Conservation (phyloP, 371 early-diverging fungal species). For the Mortierella sp. region DNA sequence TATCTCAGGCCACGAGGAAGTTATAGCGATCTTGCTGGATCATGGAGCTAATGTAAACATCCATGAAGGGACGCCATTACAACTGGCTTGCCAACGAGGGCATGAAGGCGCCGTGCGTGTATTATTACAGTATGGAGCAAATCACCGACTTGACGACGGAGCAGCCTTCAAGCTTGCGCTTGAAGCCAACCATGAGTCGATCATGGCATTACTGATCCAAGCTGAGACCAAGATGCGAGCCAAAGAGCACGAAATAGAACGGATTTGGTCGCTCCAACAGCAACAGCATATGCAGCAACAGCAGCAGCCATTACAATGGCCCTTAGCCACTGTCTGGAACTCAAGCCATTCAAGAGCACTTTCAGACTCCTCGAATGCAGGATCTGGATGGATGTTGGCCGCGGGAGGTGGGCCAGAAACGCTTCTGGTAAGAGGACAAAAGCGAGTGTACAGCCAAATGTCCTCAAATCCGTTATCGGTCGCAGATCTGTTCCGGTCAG, state of each 20-base stretch:
- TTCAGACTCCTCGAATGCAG: slow-evolving; percentile 9
- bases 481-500: slow-evolving; percentile 44
- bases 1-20: slow-evolving; percentile 29
- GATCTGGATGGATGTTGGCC: neutral
- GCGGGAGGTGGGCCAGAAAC: slow-evolving; percentile 3
- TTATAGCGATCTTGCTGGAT: slow-evolving; percentile 62
- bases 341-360: slow-evolving; percentile 13
- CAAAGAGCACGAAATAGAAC: slow-evolving; percentile 37
- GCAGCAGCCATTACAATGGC: slow-evolving; percentile 19
- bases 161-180: slow-evolving; percentile 48
- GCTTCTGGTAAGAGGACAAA: slow-evolving; percentile 32
- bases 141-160: slow-evolving; percentile 57
- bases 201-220: slow-evolving; percentile 34
- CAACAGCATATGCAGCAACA: slow-evolving; percentile 32
- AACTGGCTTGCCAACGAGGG: slow-evolving; percentile 72
- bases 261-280: slow-evolving; percentile 21
- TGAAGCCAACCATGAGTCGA: slow-evolving; percentile 37
- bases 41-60: slow-evolving; percentile 78
- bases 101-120: slow-evolving; percentile 74
- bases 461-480: slow-evolving; percentile 37
- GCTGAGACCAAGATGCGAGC: slow-evolving; percentile 47
- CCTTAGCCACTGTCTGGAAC: slow-evolving; percentile 13
- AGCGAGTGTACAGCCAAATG: slow-evolving; percentile 49
- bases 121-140: slow-evolving; percentile 73
- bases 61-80: slow-evolving; percentile 78